Base-by-base conservation (phyloP, 2,329 filamentous ascomycete genomes). In the Trichoderma citrinoviride region DNA sequence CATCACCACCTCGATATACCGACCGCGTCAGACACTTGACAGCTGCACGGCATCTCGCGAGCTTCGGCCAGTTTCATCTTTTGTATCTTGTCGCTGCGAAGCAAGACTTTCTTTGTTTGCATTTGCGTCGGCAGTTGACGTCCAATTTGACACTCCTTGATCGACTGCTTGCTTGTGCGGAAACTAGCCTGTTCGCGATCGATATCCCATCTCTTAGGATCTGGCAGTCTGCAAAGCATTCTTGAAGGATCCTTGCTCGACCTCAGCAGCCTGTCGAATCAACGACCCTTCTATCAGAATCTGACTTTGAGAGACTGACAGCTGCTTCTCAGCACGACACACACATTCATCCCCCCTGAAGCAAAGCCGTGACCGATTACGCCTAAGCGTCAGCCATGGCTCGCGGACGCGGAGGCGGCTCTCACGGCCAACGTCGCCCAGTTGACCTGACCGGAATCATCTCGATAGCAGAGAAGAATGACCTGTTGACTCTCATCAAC, bases 391-490 rank as follows among this genome's bases (percentile, higher is more conserved):
- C 64, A 12, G 70, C 27, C 66, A 82, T 82, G 80, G 76, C 74
- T 58, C 76, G 79, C 63, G 77, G 77, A 55, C 73, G 77, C 37
- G 73, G 72, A 68, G 73, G 70, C 62, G 70, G 69, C 55, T 74
- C 72, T 65, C 76, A 71, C 54, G 70, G 72, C 46, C 72, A 74
- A 65, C 80, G 78, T 65, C 79, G 81, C 19, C 77, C 82, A 43
- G 79, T 82, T 46, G 84, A 87, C 67, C 69, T 87, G 67, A 85
- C 80, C 60, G 77, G 78, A 27, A 71, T 84, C 58, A 73, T 87
- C 43, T 82, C 75, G 21, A 52, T 74, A 5, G 75, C 79, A 2
- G 83, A 87, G 70, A 82, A 79, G 69, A 77, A 77, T 37, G 84
- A 87, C 65, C 73, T 89, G 46, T 75, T 78, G n/a, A 76, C 78